Base-by-base conservation (phyloP, 495 filamentous ascomycete species). In the Aspergillus nidulans region DNA sequence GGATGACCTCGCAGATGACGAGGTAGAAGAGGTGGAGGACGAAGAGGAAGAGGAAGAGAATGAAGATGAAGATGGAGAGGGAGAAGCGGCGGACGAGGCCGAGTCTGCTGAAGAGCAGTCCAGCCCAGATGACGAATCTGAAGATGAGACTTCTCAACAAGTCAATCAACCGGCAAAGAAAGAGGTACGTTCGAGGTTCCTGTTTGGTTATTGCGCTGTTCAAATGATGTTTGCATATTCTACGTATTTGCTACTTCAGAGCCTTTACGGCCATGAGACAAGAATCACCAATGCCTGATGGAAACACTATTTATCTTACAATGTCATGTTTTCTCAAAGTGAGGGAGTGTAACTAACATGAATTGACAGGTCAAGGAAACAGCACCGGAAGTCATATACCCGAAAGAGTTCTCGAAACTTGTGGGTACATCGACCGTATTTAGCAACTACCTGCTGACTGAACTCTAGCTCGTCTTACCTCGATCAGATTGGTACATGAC, bases 211-310 rank as follows among this genome's bases (percentile, higher is more conserved):
- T 45, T 54, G 13, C 13, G 24, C 5, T 32, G 60, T 68, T 77
- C 79, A 81, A 66, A 96, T 88, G 94, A 98, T 98, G 94, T 78
- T 89, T 83, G 82, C 83, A 85, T 85, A 85, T 80, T 55, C 71
- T 75, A 92, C 91, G 91, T 98, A 98, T 97, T 98, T 97, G 94
- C 94, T 98, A 98, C 94, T 98, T 98, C 95, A 96, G 94, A 98
- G 91, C 87, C 83, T 75, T 65, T 57, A 63, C 60, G 83, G 90
- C 90, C 70, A 96, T 98, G 94, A 98, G 95, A 98, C 89, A 86
- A 45, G 77, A 78, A 61, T 84, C 89, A 94, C 90, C 88, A 74
- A 74, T 82, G 87, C 81, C 94, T 98, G 94, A 98, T 88, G 74
- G 70, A 71, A 57, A 42, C 28, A 63, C 48, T 47, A 58, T 49